These are phyloP conservation scores for Trypanosoma mega DNA, from an alignment of 208 protist species.

Conservation along the genomic window DNA sequence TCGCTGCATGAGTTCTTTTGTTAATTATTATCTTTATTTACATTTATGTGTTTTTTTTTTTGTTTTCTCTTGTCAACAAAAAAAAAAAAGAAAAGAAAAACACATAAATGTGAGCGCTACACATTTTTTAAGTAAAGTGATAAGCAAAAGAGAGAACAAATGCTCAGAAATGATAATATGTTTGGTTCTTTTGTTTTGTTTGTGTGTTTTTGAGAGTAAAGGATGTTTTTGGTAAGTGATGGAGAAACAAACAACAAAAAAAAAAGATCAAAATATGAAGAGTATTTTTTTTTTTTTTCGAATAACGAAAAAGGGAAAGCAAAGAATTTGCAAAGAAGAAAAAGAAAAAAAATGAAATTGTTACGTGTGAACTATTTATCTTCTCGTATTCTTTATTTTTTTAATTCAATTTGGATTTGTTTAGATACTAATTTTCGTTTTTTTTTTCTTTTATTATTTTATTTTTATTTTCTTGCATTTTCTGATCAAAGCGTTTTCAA, in stretches of 20 bases:
- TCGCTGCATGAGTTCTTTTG: background rate
- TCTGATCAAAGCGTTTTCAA: too few relatives aligned
- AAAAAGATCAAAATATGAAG: slow-evolving; percentile 10
- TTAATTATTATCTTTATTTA: background rate
- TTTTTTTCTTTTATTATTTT: slow-evolving; percentile 20
- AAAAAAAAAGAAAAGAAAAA: background rate
- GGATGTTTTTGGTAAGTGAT: too few relatives aligned
- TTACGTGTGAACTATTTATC: slow-evolving; percentile 1
- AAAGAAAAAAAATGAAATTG: slow-evolving; percentile 7
- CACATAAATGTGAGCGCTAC: too few relatives aligned
- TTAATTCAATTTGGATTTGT: slow-evolving; percentile 1
- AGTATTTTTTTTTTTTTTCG: slow-evolving; percentile 16
- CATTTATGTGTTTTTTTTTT: background rate
- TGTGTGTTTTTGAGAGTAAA: too few relatives aligned
- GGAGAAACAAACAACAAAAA: slow-evolving; percentile 7
- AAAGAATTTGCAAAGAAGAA: background rate
- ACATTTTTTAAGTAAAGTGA: too few relatives aligned
- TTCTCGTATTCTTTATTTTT: slow-evolving; percentile 12
- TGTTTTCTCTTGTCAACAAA: background rate
- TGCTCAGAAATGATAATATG: too few relatives aligned
- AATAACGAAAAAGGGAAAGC: too few relatives aligned
- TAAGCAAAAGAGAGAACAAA: too few relatives aligned
- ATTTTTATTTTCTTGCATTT: slow-evolving; percentile 11
- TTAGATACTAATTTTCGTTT: background rate
- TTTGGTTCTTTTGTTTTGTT: too few relatives aligned